Percentiles rank a stretch among this genome's conserved stretches.
phyloP scores from a whole-genome alignment of 139 green algal genomes.

The Picochlorum sp. region DNA sequence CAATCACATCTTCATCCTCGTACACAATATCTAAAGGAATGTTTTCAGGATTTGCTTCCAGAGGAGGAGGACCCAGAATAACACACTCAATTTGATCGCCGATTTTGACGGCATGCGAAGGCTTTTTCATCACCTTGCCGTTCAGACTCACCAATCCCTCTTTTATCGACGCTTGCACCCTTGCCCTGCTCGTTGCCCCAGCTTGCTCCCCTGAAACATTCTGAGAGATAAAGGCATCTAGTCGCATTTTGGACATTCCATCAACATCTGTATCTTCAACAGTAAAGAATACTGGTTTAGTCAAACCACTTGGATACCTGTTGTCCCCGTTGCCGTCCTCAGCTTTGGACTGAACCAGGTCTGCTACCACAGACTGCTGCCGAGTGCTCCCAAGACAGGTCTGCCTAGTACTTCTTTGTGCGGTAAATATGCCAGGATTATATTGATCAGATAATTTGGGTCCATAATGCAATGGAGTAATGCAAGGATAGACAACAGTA shows the following conservation, averaged over 20 bases:
- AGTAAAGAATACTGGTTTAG: background rate
- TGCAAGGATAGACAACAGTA: too few relatives aligned
- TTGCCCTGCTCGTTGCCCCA: conserved; percentile 35
- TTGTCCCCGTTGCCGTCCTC: too few relatives aligned
- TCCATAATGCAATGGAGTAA: too few relatives aligned
- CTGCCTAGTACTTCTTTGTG: too few relatives aligned
- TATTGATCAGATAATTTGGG: too few relatives aligned
- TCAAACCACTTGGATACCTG: background rate
- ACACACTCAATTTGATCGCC: conserved; percentile 53
- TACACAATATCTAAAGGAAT: conserved; percentile 83
- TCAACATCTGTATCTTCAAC: background rate
- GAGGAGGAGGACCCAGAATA: conserved; percentile 35
- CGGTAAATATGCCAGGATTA: too few relatives aligned
- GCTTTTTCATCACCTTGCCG: conserved; percentile 30
- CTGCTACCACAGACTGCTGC: too few relatives aligned
- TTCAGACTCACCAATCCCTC: conserved; percentile 55
- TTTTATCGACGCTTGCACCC: conserved; percentile 51
- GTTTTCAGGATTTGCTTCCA: conserved; percentile 49
- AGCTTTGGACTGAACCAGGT: too few relatives aligned
- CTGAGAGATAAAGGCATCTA: conserved; percentile 46
- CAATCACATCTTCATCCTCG: conserved; percentile 84
- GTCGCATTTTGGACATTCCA: conserved; percentile 5
- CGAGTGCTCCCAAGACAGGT: too few relatives aligned
- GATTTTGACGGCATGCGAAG: conserved; percentile 19
- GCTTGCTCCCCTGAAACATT: conserved; percentile 28